Percentiles rank a stretch among this genome's conserved stretches.
phyloP scores from a whole-genome alignment of 164 flowering plant genomes.

The Platanus orientalis region DNA sequence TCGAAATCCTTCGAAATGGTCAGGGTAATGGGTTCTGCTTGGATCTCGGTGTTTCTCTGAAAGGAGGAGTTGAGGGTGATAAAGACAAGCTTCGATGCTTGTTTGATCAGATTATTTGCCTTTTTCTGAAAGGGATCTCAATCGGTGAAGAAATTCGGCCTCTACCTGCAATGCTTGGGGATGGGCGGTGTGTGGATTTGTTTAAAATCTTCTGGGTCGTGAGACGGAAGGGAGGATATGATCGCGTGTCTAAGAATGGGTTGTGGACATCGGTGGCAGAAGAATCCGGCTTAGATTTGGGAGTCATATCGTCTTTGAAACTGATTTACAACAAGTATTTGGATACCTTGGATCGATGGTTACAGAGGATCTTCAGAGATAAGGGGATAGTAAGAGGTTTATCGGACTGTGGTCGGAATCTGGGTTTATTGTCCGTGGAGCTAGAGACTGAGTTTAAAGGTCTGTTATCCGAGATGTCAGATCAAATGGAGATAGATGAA shows the following conservation, averaged over 20 bases:
- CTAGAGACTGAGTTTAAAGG: slow-evolving; percentile 21
- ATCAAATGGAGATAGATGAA: slow-evolving; percentile 20
- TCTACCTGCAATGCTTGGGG: slow-evolving; percentile 38
- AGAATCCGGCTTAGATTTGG: slow-evolving; percentile 33
- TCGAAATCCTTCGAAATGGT: slow-evolving; percentile 18
- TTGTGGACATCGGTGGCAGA: slow-evolving; percentile 42
- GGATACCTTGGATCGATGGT: slow-evolving; percentile 39
- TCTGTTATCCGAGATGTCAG: slow-evolving; percentile 16
- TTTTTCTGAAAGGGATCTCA: slow-evolving; percentile 28
- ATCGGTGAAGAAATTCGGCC: slow-evolving; percentile 27
- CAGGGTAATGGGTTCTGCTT: slow-evolving; percentile 15
- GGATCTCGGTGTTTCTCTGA: slow-evolving; percentile 8
- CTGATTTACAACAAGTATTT: slow-evolving; percentile 46
- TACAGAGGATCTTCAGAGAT: slow-evolving; percentile 16
- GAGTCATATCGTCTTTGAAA: slow-evolving; percentile 26
- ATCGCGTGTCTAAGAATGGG: slow-evolving; percentile 31
- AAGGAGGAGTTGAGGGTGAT: neutral
- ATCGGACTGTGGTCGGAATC: slow-evolving; percentile 14
- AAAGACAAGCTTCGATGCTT: slow-evolving; percentile 15
- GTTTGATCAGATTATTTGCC: slow-evolving; percentile 38
- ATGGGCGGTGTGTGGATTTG: slow-evolving; percentile 46
- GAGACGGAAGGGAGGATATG: slow-evolving; percentile 44
- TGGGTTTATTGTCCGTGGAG: slow-evolving; percentile 25
- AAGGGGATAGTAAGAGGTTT: slow-evolving; percentile 11
- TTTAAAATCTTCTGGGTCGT: slow-evolving; percentile 45